A percentile compares a stretch with the other conserved stretches of the same genome.
Evolutionary conservation across 202 grass and related monocot species (phyloP).

Genomic region (Hordeum pubiflorum): DNA sequence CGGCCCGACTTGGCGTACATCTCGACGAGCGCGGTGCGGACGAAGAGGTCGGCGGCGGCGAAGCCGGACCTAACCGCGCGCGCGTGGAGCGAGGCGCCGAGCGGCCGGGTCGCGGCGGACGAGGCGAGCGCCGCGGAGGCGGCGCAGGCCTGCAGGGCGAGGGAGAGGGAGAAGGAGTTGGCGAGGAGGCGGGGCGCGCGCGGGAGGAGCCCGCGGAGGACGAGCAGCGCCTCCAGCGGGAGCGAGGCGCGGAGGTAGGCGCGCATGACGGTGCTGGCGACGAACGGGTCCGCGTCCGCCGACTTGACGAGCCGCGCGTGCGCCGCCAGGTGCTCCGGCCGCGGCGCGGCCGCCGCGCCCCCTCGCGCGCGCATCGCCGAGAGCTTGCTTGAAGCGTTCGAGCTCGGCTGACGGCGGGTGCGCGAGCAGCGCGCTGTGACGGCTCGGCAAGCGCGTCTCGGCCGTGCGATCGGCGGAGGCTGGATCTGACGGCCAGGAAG

Average conservation of each 20-base stretch:
- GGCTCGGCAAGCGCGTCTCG: neutral
- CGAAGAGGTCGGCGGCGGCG: conserved; percentile 51
- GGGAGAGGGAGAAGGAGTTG: conserved; percentile 52
- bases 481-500: neutral
- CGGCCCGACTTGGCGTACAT: conserved; percentile 45
- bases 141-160: conserved; percentile 33
- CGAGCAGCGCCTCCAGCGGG: conserved; percentile 5
- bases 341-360: neutral
- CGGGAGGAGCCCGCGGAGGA: conserved; percentile 27
- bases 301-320: conserved; percentile 36
- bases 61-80: conserved; percentile 44
- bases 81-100: conserved; percentile 35
- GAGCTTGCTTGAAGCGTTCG: neutral
- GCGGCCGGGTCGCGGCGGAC: neutral
- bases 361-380: conserved; percentile 23
- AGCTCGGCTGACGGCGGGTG: neutral
- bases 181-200: conserved; percentile 13
- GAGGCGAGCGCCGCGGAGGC: neutral
- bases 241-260: conserved; percentile 33
- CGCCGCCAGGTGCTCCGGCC: conserved; percentile 29
- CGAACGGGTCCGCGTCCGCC: conserved; percentile 27
- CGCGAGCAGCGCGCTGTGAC: neutral
- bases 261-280: conserved; percentile 38
- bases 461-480: conserved; percentile 10
- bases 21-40: conserved; percentile 59